Evolutionary conservation across 192 early-diverging fungal species (phyloP).

Genomic region (Haplosporangium gracile): DNA sequence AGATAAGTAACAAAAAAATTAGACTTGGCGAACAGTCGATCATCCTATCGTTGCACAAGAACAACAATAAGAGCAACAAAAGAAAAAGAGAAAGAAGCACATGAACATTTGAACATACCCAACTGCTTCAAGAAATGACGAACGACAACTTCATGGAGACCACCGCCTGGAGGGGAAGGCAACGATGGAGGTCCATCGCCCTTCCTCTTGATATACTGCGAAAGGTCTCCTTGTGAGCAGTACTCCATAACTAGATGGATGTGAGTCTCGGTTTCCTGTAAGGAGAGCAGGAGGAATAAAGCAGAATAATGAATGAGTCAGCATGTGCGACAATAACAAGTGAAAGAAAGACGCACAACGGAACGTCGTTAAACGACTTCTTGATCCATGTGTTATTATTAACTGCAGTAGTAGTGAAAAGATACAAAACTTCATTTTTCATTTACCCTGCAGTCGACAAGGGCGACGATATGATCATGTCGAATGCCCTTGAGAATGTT

Average conservation of each 20-base stretch:
- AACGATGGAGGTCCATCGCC: constrained; percentile 62
- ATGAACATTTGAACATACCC: constrained; percentile 60
- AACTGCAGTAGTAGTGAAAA: background rate
- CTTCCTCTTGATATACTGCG: constrained; percentile 85
- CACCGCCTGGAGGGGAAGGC: constrained; percentile 76
- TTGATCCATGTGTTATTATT: background rate
- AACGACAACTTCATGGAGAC: constrained; percentile 84
- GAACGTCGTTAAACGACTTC: background rate
- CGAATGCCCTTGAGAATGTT: constrained; percentile 87
- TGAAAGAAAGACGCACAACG: background rate
- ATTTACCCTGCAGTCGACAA: constrained; percentile 88
- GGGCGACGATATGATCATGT: constrained; percentile 90
- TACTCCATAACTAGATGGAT: constrained; percentile 99
- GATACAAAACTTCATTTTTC: background rate
- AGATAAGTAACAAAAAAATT: background rate
- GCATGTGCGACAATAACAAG: background rate
- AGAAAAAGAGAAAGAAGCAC: constrained; percentile 2
- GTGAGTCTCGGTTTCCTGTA: constrained; percentile 89
- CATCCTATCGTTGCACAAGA: background rate
- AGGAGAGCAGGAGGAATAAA: background rate
- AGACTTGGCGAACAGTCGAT: background rate
- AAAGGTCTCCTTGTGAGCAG: constrained; percentile 95
- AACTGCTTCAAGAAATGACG: constrained; percentile 90
- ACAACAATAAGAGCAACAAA: constrained; percentile 16
- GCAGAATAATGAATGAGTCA: background rate